phyloP scores from a whole-genome alignment of 768 basidiomycete genomes.

The Boletus reticulatus region DNA sequence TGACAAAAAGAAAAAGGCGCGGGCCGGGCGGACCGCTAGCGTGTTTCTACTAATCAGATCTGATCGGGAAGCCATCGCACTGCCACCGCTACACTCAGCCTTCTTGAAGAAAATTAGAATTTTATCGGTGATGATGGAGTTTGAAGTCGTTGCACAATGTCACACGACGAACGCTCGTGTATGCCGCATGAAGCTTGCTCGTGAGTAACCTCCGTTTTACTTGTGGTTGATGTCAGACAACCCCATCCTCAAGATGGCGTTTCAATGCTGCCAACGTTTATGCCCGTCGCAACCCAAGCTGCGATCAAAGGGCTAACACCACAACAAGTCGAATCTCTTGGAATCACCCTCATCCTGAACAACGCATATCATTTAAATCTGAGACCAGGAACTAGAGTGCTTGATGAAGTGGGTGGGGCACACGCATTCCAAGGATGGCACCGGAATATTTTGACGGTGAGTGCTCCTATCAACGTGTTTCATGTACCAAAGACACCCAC shows the following conservation, averaged over 20 bases:
- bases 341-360: constrained; percentile 81
- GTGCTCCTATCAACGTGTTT: constrained; percentile 12
- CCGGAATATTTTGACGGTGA: constrained; percentile 78
- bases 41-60: not conserved
- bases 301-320: constrained; percentile 90
- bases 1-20: not conserved
- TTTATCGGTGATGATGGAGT: constrained; percentile 61
- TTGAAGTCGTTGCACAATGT: constrained; percentile 80
- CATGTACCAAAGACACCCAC: not conserved
- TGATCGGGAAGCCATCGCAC: constrained; percentile 2
- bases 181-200: constrained; percentile 79
- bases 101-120: not conserved
- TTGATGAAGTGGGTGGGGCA: constrained; percentile 78
- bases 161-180: constrained; percentile 80
- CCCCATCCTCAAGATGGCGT: constrained; percentile 54
- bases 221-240: constrained; percentile 1
- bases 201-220: constrained; percentile 40
- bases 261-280: constrained; percentile 86
- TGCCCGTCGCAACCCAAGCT: constrained; percentile 92
- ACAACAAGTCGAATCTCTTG: constrained; percentile 79
- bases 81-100: constrained; percentile 10
- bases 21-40: constrained; percentile 17
- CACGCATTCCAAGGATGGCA: constrained; percentile 90
- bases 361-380: constrained; percentile 90
- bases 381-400: constrained; percentile 74